Evolutionary conservation across 805 yeast genomes (phyloP), one percentile per base, ranked within the genome.

Genomic region (Teunomyces pallodes): DNA sequence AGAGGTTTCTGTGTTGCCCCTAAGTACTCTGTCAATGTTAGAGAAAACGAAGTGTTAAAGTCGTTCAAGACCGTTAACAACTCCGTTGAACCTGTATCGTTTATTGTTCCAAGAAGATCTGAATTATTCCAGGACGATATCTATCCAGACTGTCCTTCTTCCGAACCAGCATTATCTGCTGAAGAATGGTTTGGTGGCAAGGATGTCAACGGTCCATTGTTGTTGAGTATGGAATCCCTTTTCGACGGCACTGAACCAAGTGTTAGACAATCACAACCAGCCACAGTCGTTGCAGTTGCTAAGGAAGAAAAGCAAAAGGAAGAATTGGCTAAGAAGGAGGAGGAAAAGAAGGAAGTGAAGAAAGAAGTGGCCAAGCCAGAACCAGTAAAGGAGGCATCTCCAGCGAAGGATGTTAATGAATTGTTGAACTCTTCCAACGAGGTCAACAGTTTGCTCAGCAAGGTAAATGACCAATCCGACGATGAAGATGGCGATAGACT

Each of bases 1-100:
- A 86, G 99, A 67, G 99, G 99, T 1, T 84, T 92, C 63, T 95
- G 97, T 0, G 79, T 86, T 43, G 82, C 92, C 9, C 98, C 99
- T 46, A 90, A 90, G 64, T 76, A 88, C 55, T 76, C 81, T 13
- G 91, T 91, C 8, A 84, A 85, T 57, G 79, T 90, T 33, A 80
- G 81, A 53, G 94, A 88, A 33, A 91, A 89, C 64, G 99, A 94
- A 69, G 82, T 94, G 36, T 76, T 89, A 49, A 83, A 82, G 59
- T 81, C 86, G 39, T 94, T 77, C 75, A 94, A 94, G 73, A 84
- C 96, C n/a, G 87, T 89, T 28, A 86, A 85, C 56, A 98, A 94
- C 69, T 76, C 80, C 26, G 82, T 94, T 56, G 98, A 94, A 74
- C 97, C 97, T 12, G 79, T 94, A 46, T 87, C 96, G 3, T 94